A percentile compares a stretch with the other conserved stretches of the same genome.
Evolutionary conservation across 2,329 filamentous ascomycete species (phyloP).

Genomic region (Mariannaea elegans): DNA sequence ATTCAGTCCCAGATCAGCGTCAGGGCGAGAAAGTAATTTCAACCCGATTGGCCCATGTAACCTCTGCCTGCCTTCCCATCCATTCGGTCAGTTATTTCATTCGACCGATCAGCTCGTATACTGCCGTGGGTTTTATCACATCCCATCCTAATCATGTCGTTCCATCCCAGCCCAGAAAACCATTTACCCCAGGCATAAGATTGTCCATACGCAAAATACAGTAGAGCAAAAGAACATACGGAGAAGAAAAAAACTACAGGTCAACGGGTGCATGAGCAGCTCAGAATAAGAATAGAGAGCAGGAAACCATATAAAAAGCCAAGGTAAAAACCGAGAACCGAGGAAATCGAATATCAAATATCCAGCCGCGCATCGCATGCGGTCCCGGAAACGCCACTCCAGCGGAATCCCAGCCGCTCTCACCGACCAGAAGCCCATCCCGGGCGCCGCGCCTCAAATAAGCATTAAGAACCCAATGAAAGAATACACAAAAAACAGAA

Average conservation of each 20-base stretch:
- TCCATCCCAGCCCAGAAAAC: constrained; percentile 9
- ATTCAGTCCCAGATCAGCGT: constrained; percentile 24
- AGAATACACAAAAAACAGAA: constrained; percentile 25
- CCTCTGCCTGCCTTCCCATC: constrained; percentile 20
- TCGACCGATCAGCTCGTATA: constrained; percentile 19
- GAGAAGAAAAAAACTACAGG: constrained; percentile 8
- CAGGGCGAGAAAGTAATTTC: constrained; percentile 14
- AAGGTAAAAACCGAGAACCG: constrained; percentile 11
- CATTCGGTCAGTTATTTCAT: constrained; percentile 11
- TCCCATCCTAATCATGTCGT: constrained; percentile 2
- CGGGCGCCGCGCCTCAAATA: constrained; percentile 40
- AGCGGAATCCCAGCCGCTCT: constrained; percentile 48
- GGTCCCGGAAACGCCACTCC: constrained; percentile 35
- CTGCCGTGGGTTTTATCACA: constrained; percentile 6
- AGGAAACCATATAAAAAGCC: background rate
- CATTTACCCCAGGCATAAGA: constrained; percentile 1
- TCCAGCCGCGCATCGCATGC: constrained; percentile 19
- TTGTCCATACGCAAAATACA: constrained; percentile 8
- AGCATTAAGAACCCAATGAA: constrained; percentile 21
- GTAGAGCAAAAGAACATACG: background rate
- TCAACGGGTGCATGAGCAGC: background rate
- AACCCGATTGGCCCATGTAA: constrained; percentile 21
- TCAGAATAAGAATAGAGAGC: background rate
- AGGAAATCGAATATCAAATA: constrained; percentile 3
- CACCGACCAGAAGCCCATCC: constrained; percentile 47